phyloP scores from a whole-genome alignment of 2,329 filamentous ascomycete species.

The Alternaria sp. region DNA sequence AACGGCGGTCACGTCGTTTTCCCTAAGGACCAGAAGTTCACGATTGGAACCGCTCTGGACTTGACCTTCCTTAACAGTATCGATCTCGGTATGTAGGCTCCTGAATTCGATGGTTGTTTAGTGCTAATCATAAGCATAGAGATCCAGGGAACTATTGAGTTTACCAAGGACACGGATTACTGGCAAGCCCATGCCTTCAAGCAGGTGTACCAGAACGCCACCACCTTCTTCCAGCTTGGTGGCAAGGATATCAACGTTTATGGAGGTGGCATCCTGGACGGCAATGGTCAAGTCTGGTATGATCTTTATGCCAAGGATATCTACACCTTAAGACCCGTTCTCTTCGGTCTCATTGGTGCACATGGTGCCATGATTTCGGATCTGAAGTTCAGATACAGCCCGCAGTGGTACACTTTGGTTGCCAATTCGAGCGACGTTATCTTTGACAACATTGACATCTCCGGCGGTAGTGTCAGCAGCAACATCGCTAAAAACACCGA shows the following conservation, averaged over 20 bases:
- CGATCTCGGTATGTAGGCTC: conserved; percentile 61
- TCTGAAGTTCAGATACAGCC: conserved; percentile 67
- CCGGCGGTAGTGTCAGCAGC: conserved; percentile 61
- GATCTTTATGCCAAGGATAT: conserved; percentile 66
- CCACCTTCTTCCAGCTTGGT: conserved; percentile 72
- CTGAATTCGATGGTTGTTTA: neutral
- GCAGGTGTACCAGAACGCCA: conserved; percentile 71
- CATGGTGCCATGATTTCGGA: conserved; percentile 67
- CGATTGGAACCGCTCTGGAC: conserved; percentile 70
- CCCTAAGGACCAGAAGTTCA: conserved; percentile 64
- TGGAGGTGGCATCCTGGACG: conserved; percentile 69
- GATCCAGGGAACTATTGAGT: conserved; percentile 67
- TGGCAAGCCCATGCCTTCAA: conserved; percentile 72
- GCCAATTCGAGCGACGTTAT: conserved; percentile 71
- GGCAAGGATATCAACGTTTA: conserved; percentile 73
- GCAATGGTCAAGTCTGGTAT: conserved; percentile 72
- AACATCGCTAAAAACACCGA: conserved; percentile 72
- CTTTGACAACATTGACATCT: conserved; percentile 69
- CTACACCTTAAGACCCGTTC: conserved; percentile 66
- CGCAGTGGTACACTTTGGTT: conserved; percentile 71
- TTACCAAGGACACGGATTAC: conserved; percentile 72
- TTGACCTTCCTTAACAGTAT: conserved; percentile 70
- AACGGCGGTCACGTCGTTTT: conserved; percentile 70
- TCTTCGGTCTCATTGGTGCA: conserved; percentile 66
- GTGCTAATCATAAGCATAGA: conserved; percentile 49